Evolutionary conservation across 192 early-diverging fungal genomes (phyloP).

Genomic region (Spizellomyces sp.): DNA sequence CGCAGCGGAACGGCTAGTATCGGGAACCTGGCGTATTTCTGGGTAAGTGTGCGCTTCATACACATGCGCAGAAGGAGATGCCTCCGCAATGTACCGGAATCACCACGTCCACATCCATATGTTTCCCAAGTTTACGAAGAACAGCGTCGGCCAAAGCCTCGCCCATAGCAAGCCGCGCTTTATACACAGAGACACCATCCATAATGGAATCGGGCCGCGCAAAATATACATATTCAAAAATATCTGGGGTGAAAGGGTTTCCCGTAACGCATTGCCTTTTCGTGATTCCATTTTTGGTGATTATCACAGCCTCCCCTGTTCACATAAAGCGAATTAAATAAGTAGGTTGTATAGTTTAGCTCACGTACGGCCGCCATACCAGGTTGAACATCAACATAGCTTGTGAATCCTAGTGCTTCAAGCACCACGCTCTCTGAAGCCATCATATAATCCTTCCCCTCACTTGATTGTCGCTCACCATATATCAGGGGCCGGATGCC

Average conservation of each 20-base stretch:
- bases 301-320: slow-evolving; percentile 87
- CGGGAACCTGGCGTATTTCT: slow-evolving; percentile 69
- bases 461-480: slow-evolving; percentile 69
- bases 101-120: slow-evolving; percentile 93
- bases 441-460: slow-evolving; percentile 96
- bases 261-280: slow-evolving; percentile 56
- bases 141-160: slow-evolving; percentile 91
- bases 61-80: neutral
- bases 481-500: slow-evolving; percentile 96
- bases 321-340: neutral
- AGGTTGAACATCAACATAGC: slow-evolving; percentile 87
- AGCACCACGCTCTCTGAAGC: slow-evolving; percentile 96
- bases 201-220: slow-evolving; percentile 98
- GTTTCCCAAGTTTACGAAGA: slow-evolving; percentile 67
- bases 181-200: slow-evolving; percentile 98
- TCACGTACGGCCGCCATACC: slow-evolving; percentile 39
- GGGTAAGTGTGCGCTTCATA: neutral
- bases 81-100: slow-evolving; percentile 81
- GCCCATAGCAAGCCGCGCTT: slow-evolving; percentile 95
- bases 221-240: slow-evolving; percentile 99
- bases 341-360: neutral
- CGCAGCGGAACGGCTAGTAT: slow-evolving; percentile 94
- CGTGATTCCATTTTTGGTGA: slow-evolving; percentile 76
- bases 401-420: slow-evolving; percentile 86
- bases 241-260: slow-evolving; percentile 82